Base-by-base conservation (phyloP, 2,329 filamentous ascomycete species). In the Didymella exigua region DNA sequence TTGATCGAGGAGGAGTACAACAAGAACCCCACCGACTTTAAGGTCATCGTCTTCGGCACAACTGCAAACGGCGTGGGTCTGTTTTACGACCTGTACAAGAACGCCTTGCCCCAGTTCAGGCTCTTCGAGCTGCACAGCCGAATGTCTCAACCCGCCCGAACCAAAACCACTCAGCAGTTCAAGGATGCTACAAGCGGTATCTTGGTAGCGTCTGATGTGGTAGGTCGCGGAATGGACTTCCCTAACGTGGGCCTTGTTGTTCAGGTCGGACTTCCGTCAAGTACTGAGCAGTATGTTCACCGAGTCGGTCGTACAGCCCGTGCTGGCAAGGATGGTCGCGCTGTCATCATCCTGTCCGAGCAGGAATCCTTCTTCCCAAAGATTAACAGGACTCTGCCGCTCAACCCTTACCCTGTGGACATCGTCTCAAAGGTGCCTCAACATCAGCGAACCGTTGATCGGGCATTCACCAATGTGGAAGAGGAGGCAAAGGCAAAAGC, bases 321-420 rank as follows among this genome's bases (percentile, higher is more conserved):
- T 33, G 73, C 73, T 14, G 73, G 73, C 14, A 78, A 77, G 23
- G 78, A 82, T 43, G 82, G 82, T 10, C 79, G 82, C 33, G 82
- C 82, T 11, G 75, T 84, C 51, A 80, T 84, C 47, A 62, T 85
- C 14, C 75, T 85, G 37, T 82, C 80, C 9, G 63, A 81, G 57
- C 74, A 75, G 47, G 82, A 85, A 60, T 75, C 76, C 6, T 84
- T 81, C 72, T 84, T 84, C 68, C 67, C 80, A 21, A 73, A 71
- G 30, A 70, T 71, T 50, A 83, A 83, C 66, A 79, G 70, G 56
- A 74, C 77, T 27, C 68, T 84, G 16, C 80, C 80, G 16, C 83
- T 84, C 63, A 69, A 80, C 26, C 75, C 80, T 2, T 81, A 83
- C 58, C 77, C 80, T 1, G 69, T 73, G 13, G 71, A 76, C 19